Base-by-base conservation (phyloP, 169 alveolate species). In the Plasmodium fragile region DNA sequence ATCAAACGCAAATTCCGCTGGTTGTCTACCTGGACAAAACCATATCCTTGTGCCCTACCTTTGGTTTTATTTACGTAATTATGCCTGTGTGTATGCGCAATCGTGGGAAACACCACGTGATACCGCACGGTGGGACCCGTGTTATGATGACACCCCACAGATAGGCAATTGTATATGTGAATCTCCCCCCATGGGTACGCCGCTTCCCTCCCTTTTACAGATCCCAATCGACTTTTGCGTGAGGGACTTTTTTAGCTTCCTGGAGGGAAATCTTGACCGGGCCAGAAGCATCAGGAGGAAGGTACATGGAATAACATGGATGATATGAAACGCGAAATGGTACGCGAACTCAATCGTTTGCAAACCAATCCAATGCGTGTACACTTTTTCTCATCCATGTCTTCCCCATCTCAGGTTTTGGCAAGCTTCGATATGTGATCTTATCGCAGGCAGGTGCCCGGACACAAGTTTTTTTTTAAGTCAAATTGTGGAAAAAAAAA, bases 21-120 rank as follows among this genome's bases (percentile, higher is more conserved):
- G 94, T 91, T 73, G 52, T 91, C 16, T 91, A 22, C 53, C 13
- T 6, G 45, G 70, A 55, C 52, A 71, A 71, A 80, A 45, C 16
- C 16, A 69, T 91, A 28, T 52, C 75, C n/a, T 80, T 91, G 75
- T 91, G 92, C 8, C 75, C 83, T n/a, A 70, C 94, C n/a, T 91
- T 80, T 81, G 94, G 94, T 32, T 70, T 30, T 18, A 91, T 91
- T 43, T 81, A 91, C 65, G 94, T 91, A 91, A 91, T 18, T 6
- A 75, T 49, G 45, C 32, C n/a, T 22, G 2, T 65, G 75, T 25
- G 34, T 22, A 28, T 65, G 11, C 25, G 18, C 75, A 65, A 65
- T 25, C 5, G 30, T 65, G 30, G 3, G 36, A 0, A 65, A 28
- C 36, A 18, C n/a, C 36, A 25, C 30, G 30, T 65, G 75, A 13